Evolutionary conservation across 371 early-diverging fungal genomes (phyloP).

Genomic region (Mortierella sp.): DNA sequence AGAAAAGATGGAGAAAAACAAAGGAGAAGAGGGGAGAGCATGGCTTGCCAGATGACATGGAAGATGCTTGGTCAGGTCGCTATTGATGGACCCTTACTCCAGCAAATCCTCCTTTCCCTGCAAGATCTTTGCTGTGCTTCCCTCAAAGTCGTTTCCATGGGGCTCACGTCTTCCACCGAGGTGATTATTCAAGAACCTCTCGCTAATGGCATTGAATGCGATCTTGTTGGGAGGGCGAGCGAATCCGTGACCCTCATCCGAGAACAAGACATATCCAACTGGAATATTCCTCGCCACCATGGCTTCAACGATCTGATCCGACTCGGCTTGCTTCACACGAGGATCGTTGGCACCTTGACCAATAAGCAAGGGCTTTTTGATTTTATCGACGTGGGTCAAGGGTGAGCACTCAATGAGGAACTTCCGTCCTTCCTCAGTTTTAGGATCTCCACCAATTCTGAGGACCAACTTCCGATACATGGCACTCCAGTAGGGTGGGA

Average conservation of each 20-base stretch:
- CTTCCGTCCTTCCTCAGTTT: neutral
- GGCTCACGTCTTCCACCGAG: neutral
- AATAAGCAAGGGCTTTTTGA: constrained; percentile 32
- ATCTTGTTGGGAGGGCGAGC: constrained; percentile 28
- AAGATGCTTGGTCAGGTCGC: too few relatives aligned
- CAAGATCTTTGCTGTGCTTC: neutral
- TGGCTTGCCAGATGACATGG: too few relatives aligned
- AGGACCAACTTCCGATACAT: neutral
- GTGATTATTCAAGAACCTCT: constrained; percentile 18
- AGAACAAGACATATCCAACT: constrained; percentile 30
- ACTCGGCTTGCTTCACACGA: constrained; percentile 37
- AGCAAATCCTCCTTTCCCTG: neutral
- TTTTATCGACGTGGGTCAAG: constrained; percentile 20
- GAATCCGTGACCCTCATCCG: constrained; percentile 41
- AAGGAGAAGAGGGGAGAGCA: too few relatives aligned
- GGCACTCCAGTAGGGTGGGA: neutral
- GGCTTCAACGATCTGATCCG: constrained; percentile 35
- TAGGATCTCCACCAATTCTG: neutral
- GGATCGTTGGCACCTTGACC: constrained; percentile 39
- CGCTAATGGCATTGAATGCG: constrained; percentile 16
- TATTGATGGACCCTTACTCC: neutral
- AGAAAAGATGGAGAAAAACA: too few relatives aligned
- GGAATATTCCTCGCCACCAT: constrained; percentile 18
- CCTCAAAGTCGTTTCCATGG: neutral
- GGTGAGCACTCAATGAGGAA: constrained; percentile 15